Evolutionary conservation across 2,329 filamentous ascomycete genomes (phyloP).

Genomic region (Beauveria sp.): DNA sequence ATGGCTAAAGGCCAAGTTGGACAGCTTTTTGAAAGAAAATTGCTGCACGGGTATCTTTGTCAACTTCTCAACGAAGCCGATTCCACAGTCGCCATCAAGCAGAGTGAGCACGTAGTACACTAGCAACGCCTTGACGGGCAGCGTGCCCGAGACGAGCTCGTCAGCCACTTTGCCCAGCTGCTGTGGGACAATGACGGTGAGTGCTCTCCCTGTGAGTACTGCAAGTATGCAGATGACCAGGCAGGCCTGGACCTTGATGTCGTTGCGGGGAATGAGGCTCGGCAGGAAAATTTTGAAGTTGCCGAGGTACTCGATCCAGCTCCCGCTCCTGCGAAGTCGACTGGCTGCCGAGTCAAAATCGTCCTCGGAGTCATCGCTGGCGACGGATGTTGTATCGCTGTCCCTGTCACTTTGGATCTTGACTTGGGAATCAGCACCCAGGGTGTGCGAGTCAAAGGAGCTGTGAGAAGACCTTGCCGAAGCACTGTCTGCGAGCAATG

Average conservation of each 20-base stretch:
- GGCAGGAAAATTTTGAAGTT: slow-evolving; percentile 2
- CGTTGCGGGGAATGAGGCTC: background rate
- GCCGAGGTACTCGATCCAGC: background rate
- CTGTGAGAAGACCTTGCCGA: background rate
- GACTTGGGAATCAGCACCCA: background rate
- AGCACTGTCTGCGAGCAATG: background rate
- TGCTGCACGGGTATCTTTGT: slow-evolving; percentile 28
- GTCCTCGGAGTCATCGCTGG: background rate
- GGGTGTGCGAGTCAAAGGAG: background rate
- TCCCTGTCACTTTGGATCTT: background rate
- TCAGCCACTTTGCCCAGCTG: background rate
- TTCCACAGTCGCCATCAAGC: background rate
- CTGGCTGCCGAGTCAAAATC: background rate
- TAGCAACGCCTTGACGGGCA: background rate
- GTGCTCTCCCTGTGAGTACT: background rate
- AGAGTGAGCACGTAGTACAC: background rate
- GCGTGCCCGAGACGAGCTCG: background rate
- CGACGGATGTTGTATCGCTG: background rate
- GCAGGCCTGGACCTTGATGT: slow-evolving; percentile 1
- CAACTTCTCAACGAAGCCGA: slow-evolving; percentile 16
- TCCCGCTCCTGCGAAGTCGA: background rate
- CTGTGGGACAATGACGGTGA: background rate
- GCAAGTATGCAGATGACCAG: background rate
- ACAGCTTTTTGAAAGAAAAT: slow-evolving; percentile 23
- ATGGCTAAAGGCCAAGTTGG: slow-evolving; percentile 51